Evolutionary conservation across 148 eudicot species (phyloP).

Genomic region (Amaranthus palmeri): DNA sequence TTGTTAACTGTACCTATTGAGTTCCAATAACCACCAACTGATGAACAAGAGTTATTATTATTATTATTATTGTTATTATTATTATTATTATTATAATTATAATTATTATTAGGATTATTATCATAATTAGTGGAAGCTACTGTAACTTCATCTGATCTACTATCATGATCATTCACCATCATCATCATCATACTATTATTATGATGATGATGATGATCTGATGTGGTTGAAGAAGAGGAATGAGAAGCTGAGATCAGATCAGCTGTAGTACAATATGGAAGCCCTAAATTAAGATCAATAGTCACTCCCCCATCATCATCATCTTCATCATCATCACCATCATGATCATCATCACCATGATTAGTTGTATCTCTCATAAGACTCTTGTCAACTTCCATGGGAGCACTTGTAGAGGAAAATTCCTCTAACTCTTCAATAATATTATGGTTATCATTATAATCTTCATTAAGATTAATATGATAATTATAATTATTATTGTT

Average conservation of each 20-base stretch:
- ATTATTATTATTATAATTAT: constrained; percentile 8
- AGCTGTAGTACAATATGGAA: constrained; percentile 32
- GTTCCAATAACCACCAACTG: constrained; percentile 24
- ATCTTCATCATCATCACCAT: neutral
- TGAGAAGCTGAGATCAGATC: constrained; percentile 27
- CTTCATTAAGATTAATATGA: constrained; percentile 27
- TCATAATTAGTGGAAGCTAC: constrained; percentile 25
- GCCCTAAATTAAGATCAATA: constrained; percentile 53
- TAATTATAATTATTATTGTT: constrained; percentile 6
- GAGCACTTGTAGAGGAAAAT: constrained; percentile 27
- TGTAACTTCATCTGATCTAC: constrained; percentile 36
- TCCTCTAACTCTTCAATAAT: constrained; percentile 6
- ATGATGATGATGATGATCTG: constrained; percentile 26
- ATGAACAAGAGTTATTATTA: constrained; percentile 11
- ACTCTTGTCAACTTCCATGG: constrained; percentile 32
- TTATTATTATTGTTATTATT: neutral
- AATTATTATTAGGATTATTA: neutral
- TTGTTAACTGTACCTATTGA: constrained; percentile 34
- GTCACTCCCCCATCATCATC: constrained; percentile 32
- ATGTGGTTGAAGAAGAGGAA: constrained; percentile 24
- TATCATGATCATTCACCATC: constrained; percentile 10
- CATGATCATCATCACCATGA: neutral
- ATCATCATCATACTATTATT: constrained; percentile 16
- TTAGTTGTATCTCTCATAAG: neutral
- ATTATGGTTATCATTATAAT: neutral